phyloP scores from a whole-genome alignment of 2,329 filamentous ascomycete genomes.

The Alternaria ventricosa region DNA sequence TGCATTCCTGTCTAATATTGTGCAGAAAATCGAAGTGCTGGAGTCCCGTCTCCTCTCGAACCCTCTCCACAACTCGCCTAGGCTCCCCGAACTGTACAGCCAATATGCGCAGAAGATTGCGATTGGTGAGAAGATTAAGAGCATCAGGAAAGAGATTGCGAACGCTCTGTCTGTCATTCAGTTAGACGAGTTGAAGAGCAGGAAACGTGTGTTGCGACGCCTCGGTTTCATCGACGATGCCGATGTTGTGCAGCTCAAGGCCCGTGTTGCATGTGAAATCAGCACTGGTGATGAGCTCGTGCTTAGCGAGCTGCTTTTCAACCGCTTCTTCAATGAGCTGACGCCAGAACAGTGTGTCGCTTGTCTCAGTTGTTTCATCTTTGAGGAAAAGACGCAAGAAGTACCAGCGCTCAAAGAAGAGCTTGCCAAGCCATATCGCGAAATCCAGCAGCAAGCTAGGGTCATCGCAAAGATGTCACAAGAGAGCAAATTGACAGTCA shows the following conservation, averaged over 20 bases:
- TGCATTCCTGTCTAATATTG: constrained; percentile 15
- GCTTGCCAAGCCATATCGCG: constrained; percentile 81
- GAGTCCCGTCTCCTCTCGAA: constrained; percentile 89
- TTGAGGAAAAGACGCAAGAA: constrained; percentile 92
- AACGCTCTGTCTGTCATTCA: constrained; percentile 88
- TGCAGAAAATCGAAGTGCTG: constrained; percentile 91
- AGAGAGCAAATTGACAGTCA: constrained; percentile 92
- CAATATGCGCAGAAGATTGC: constrained; percentile 84
- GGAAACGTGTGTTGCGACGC: constrained; percentile 92
- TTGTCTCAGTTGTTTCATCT: constrained; percentile 91
- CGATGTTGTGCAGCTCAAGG: constrained; percentile 96
- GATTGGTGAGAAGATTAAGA: constrained; percentile 80
- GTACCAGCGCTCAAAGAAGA: constrained; percentile 76
- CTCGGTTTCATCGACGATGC: constrained; percentile 94
- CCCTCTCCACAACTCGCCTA: constrained; percentile 87
- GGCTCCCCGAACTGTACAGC: constrained; percentile 82
- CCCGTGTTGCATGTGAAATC: constrained; percentile 96
- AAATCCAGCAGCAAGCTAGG: constrained; percentile 85
- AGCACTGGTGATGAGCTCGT: constrained; percentile 95
- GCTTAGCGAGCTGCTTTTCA: constrained; percentile 91
- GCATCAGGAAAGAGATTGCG: constrained; percentile 83
- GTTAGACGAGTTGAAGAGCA: constrained; percentile 92
- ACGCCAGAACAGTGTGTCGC: constrained; percentile 86
- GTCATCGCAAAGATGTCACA: constrained; percentile 91
- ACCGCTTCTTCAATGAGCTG: constrained; percentile 97